Percentiles rank a stretch among this genome's conserved stretches.
These are phyloP conservation scores for Candida golubevii DNA, from an alignment of 805 yeast genomes.

Conservation along the genomic window DNA sequence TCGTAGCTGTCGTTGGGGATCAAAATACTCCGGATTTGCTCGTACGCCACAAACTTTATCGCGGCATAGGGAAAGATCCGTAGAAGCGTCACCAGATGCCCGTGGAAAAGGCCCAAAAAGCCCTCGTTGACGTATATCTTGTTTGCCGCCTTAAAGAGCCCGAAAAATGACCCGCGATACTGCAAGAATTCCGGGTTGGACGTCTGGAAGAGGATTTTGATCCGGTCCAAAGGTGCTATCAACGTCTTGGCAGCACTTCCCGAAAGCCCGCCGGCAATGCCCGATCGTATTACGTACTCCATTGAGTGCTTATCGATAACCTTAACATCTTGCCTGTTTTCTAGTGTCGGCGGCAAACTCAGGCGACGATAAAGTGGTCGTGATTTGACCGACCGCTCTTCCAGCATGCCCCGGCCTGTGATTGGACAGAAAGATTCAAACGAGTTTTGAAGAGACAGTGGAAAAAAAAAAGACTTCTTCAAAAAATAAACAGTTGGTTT, in stretches of 20 bases:
- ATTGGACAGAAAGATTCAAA: neutral
- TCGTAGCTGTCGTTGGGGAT: constrained; percentile 76
- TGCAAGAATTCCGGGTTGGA: constrained; percentile 82
- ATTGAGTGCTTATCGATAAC: constrained; percentile 62
- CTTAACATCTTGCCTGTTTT: constrained; percentile 11
- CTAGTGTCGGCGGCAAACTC: neutral
- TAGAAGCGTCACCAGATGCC: constrained; percentile 89
- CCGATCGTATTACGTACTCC: constrained; percentile 79
- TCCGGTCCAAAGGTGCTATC: constrained; percentile 93
- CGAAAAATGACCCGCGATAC: constrained; percentile 75
- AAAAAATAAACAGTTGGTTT: neutral
- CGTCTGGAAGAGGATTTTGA: constrained; percentile 92
- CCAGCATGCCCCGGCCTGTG: constrained; percentile 6
- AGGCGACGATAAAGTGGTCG: constrained; percentile 1
- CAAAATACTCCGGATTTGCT: constrained; percentile 75
- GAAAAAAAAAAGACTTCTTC: neutral
- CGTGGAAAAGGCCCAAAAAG: constrained; percentile 77
- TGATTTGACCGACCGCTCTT: constrained; percentile 1
- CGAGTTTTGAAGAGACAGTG: neutral
- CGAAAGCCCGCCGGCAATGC: constrained; percentile 91
- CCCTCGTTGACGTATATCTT: constrained; percentile 72
- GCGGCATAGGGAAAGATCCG: constrained; percentile 97
- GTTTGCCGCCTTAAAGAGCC: constrained; percentile 67
- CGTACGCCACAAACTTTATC: constrained; percentile 92
- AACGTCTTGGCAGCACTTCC: constrained; percentile 95